Base-by-base conservation (phyloP, 2,329 filamentous ascomycete species). In the Pseudogymnoascus sp. region DNA sequence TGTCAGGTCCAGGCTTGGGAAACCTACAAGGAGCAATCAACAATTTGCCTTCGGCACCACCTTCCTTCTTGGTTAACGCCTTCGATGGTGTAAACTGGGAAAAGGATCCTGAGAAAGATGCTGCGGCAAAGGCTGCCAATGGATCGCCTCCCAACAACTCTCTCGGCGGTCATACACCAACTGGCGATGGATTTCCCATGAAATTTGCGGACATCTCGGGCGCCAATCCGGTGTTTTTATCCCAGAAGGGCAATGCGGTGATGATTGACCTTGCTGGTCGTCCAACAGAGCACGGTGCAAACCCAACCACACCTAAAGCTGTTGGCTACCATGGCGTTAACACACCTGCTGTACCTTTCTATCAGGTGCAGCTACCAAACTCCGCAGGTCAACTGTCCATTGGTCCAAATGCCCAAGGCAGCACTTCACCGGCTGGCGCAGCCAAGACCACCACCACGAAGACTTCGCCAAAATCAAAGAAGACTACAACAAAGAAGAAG, bases 381-480 rank as follows among this genome's bases (percentile, higher is more conserved):
- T 55, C 49, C 3, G 49, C 49, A 8, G 49, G 49, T 12, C 49
- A 55, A 18, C 25, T 33, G 1, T 55, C 49, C 12, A 6, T 55
- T 18, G 49, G 49, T 2, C 49, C 49, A 14, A 55, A 55, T 55
- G 49, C 49, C 7, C 25, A 55, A 9, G 49, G 49, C 25, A 55
- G 49, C 49, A 55, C 28, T 55, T 55, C 9, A 18, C 49, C 49
- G 5, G 49, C 49, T 55, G 28, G 49, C 4, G 28, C 28, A 18
- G 49, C 49, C 28, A 55, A 55, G 5, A 9, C n/a, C 16, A 33
- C 9, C 49, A 21, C 1, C 25, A 7, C 28, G n/a, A 55, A 55
- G 49, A 18, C 49, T 18, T 55, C 49, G 28, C 49, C 49, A 31
- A 55, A 55, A 21, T 33, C 49, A 33, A 55, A 55, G 49, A 55